Base-by-base conservation (phyloP, 2,329 filamentous ascomycete genomes). In the Cryoendolithus antarcticus region DNA sequence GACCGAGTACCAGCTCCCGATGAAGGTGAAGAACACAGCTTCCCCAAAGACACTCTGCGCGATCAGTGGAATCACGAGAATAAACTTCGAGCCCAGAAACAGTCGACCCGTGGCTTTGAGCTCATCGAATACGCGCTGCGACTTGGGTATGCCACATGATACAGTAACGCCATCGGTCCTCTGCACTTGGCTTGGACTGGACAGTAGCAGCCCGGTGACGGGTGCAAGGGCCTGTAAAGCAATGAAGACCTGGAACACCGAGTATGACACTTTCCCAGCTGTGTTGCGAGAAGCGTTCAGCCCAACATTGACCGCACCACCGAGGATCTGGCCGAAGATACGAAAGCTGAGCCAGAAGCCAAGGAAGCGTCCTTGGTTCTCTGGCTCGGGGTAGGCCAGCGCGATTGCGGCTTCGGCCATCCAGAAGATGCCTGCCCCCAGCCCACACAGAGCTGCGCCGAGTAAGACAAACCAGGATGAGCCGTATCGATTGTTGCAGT, bases 401-500 rank as follows among this genome's bases (percentile, higher is more conserved):
- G 80, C 80, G 41, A 86, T 82, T 0, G 81, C 80, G 1, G 77
- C 77, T 58, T 86, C 81, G 0, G 80, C 74, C 66, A 77, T 77
- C 81, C 81, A 86, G 58, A 85, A 85, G 0, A 85, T 65, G 0
- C 81, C 81, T 0, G 81, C 80, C 0, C 75, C 78, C 27, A 83
- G 67, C 11, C 80, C 80, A 45, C 80, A 85, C 0, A 80, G 62
- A 0, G 77, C 77, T 1, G 77, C 78, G 0, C 80, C 81, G 6
- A 85, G 58, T 1, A 84, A 65, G 0, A 77, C 70, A 7, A 84
- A 68, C 81, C 81, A 86, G 46, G 78, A 71, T 1, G 62, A 74
- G 1, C 77, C 77, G 49, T 71, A 85, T 0, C 80, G 69, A 52
- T 83, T 85, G 58, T 85, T 82, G 3, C 71, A 74, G 55, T 85